Evolutionary conservation across 2,329 filamentous ascomycete genomes (phyloP).

Genomic region (Aspergillus sp.): DNA sequence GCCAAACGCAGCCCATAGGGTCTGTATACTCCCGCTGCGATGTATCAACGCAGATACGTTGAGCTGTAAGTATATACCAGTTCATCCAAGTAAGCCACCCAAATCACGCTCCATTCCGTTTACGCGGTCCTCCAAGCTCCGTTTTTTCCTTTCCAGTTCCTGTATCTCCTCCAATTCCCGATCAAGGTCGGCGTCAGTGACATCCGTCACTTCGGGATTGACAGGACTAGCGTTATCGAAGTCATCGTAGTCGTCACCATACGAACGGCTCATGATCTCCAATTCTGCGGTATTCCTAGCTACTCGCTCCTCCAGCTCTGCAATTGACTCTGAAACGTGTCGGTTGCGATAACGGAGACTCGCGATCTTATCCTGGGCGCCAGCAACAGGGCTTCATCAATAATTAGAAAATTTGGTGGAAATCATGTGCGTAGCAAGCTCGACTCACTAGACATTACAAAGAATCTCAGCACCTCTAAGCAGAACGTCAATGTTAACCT

Average conservation of each 20-base stretch:
- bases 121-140: constrained; percentile 62
- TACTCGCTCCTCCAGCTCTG: constrained; percentile 78
- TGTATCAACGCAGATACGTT: neutral
- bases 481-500: constrained; percentile 83
- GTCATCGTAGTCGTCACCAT: constrained; percentile 56
- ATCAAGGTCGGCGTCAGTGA: constrained; percentile 46
- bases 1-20: neutral
- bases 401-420: constrained; percentile 15
- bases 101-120: constrained; percentile 67
- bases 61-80: neutral
- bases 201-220: constrained; percentile 22
- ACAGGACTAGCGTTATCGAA: constrained; percentile 46
- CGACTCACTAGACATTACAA: constrained; percentile 73
- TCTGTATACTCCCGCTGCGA: neutral
- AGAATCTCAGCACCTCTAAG: constrained; percentile 87
- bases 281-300: constrained; percentile 73
- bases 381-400: constrained; percentile 64
- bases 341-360: constrained; percentile 69
- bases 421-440: neutral
- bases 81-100: constrained; percentile 58
- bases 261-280: constrained; percentile 65
- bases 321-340: constrained; percentile 70
- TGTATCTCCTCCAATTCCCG: constrained; percentile 55
- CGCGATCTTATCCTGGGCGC: constrained; percentile 73
- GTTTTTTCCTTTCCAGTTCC: constrained; percentile 64